Percentiles rank a stretch among this genome's conserved stretches.
Evolutionary conservation across 2,329 filamentous ascomycete genomes (phyloP).

Genomic region (Diaporthe sp.): DNA sequence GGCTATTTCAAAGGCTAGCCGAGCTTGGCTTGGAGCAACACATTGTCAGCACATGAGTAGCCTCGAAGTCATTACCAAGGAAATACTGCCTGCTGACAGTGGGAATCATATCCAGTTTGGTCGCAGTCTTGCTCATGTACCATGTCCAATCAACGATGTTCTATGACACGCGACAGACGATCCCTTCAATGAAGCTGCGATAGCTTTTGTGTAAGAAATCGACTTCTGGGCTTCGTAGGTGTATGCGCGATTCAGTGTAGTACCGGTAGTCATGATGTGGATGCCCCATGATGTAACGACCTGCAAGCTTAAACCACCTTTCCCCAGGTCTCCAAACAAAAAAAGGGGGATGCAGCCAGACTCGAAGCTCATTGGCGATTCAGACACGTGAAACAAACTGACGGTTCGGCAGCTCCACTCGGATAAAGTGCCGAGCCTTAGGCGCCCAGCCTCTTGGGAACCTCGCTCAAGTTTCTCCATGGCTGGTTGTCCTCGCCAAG

Average conservation of each 20-base stretch:
- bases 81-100: background rate
- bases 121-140: too few relatives aligned
- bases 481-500: constrained; percentile 25
- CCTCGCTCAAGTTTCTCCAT: constrained; percentile 5
- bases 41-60: background rate
- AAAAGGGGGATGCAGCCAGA: background rate
- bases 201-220: too few relatives aligned
- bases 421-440: constrained; percentile 25
- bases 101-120: background rate
- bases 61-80: background rate
- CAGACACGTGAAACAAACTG: background rate
- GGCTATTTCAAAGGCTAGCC: background rate
- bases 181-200: background rate
- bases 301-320: background rate
- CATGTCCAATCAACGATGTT: background rate
- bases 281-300: background rate
- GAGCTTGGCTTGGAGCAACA: background rate
- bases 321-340: background rate
- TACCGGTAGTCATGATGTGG: background rate
- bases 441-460: constrained; percentile 8
- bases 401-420: constrained; percentile 6
- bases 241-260: background rate
- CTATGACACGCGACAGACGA: background rate
- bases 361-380: constrained; percentile 3
- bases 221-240: background rate